phyloP scores from a whole-genome alignment of 225 moss, liverwort and hornwort genomes.

The Bryum argenteum region DNA sequence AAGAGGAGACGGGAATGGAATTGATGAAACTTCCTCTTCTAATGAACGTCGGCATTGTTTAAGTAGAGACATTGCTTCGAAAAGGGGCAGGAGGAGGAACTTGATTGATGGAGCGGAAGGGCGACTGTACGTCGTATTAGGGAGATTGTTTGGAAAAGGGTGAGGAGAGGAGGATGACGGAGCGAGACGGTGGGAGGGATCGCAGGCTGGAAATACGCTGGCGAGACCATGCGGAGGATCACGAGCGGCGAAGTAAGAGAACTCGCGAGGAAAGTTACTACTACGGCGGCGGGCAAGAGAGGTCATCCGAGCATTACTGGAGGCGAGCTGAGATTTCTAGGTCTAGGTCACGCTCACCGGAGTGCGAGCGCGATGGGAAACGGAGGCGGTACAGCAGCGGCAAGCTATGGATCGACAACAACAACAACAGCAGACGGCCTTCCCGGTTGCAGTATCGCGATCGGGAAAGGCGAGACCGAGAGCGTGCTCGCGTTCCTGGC shows the following conservation, averaged over 20 bases:
- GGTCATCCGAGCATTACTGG: slow-evolving; percentile 19
- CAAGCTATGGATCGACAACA: slow-evolving; percentile 36
- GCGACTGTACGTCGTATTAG: no score
- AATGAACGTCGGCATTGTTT: no score
- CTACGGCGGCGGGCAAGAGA: neutral
- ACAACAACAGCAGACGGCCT: slow-evolving; percentile 37
- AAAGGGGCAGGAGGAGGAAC: no score
- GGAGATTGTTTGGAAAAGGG: no score
- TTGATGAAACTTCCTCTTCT: slow-evolving; percentile 5
- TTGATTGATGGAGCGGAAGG: no score
- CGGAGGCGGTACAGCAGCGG: slow-evolving; percentile 46
- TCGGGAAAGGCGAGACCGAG: slow-evolving; percentile 44
- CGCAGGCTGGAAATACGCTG: slow-evolving; percentile 25
- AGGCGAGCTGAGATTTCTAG: slow-evolving; percentile 23
- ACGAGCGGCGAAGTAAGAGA: slow-evolving; percentile 31
- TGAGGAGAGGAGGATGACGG: slow-evolving; percentile 15
- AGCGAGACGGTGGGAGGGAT: slow-evolving; percentile 31
- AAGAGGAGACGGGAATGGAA: neutral
- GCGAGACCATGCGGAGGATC: neutral
- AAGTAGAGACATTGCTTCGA: no score
- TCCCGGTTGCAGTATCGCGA: slow-evolving; percentile 46
- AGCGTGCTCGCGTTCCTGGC: slow-evolving; percentile 30
- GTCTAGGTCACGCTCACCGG: slow-evolving; percentile 30
- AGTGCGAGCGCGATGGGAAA: slow-evolving; percentile 43
- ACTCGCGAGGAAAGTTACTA: slow-evolving; percentile 21